Conservation (phyloP, 2,329 filamentous ascomycete species). For the Ophiosphaerella narmari region DNA sequence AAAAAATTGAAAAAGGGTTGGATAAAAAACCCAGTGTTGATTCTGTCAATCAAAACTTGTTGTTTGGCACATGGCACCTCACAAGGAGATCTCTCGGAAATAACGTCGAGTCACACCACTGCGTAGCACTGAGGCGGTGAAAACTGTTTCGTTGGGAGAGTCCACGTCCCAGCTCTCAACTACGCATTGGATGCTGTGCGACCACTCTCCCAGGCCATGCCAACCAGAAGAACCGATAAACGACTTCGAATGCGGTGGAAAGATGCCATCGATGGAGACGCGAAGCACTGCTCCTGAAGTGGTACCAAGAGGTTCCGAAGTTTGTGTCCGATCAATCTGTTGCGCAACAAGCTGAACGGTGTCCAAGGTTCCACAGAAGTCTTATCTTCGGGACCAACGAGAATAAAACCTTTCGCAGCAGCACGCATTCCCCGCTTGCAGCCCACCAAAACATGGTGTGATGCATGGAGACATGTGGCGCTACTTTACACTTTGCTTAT, state of each 20-base stretch:
- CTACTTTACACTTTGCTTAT: constrained; percentile 24
- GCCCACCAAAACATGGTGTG: constrained; percentile 19
- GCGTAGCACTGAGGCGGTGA: constrained; percentile 1
- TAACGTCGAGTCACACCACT: constrained; percentile 10
- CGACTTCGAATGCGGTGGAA: neutral
- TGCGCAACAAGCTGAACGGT: no score
- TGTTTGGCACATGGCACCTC: neutral
- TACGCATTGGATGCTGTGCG: constrained; percentile 1
- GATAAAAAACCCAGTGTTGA: neutral
- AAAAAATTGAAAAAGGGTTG: no score
- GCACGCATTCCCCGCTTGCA: neutral
- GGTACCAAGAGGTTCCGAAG: neutral
- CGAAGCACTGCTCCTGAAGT: no score
- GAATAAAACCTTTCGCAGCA: neutral
- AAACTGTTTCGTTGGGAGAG: constrained; percentile 1
- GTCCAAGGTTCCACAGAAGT: neutral
- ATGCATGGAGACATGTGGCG: constrained; percentile 23
- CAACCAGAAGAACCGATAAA: neutral
- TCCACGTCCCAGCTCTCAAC: neutral
- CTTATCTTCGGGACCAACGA: neutral
- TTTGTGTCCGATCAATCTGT: no score
- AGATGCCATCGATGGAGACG: neutral
- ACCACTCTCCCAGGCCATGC: neutral
- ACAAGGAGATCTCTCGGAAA: constrained; percentile 9
- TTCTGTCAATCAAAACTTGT: neutral